Conservation (phyloP, 164 flowering plant species). For the Berberis vulgaris region DNA sequence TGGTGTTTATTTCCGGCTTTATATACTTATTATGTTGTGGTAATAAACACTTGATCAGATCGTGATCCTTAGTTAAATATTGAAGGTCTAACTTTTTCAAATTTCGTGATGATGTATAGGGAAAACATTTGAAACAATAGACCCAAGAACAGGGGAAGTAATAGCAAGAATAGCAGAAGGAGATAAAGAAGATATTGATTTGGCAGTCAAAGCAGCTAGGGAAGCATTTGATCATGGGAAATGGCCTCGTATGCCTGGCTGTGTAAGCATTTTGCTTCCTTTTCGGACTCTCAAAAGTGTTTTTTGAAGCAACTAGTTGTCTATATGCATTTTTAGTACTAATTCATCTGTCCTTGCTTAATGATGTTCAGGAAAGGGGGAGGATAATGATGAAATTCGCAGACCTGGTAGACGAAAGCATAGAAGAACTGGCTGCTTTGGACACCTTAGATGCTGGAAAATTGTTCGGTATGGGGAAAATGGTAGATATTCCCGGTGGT, state of each 20-base stretch:
- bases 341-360: background rate
- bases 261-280: slow-evolving; percentile 27
- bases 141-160: slow-evolving; percentile 65
- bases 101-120: slow-evolving; percentile 24
- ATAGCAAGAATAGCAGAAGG: slow-evolving; percentile 64
- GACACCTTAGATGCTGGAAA: slow-evolving; percentile 70
- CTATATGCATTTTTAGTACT: background rate
- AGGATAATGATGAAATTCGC: slow-evolving; percentile 60
- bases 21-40: background rate
- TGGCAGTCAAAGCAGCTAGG: slow-evolving; percentile 81
- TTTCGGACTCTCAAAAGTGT: background rate
- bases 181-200: slow-evolving; percentile 61
- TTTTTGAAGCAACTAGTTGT: too few relatives aligned
- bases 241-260: slow-evolving; percentile 77
- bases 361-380: slow-evolving; percentile 44
- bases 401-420: slow-evolving; percentile 49
- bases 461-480: slow-evolving; percentile 26
- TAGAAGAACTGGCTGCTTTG: slow-evolving; percentile 58
- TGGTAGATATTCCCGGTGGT: slow-evolving; percentile 33
- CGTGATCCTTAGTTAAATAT: background rate
- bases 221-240: slow-evolving; percentile 74
- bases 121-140: slow-evolving; percentile 69
- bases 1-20: too few relatives aligned
- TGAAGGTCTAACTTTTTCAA: background rate
- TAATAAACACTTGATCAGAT: background rate